These are phyloP conservation scores for Saksenaea vasiformis DNA, from an alignment of 371 early-diverging fungal genomes.

Conservation along the genomic window DNA sequence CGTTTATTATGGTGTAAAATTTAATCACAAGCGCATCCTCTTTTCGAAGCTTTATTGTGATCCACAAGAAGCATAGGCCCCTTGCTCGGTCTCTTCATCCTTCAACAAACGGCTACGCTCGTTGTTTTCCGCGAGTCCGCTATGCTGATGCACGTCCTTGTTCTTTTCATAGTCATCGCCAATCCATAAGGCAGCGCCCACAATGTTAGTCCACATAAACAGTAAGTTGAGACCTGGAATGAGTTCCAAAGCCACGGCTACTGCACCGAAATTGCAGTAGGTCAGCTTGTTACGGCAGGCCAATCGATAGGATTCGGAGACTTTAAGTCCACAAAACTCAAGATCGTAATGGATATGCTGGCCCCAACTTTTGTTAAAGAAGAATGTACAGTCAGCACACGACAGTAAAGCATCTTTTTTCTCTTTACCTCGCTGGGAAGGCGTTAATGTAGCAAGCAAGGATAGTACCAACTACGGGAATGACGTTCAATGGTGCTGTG, in stretches of 20 bases:
- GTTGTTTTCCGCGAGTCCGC: not conserved
- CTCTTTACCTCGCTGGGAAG: slow-evolving; percentile 33
- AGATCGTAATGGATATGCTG: slow-evolving; percentile 48
- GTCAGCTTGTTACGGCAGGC: slow-evolving; percentile 26
- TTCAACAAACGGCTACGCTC: not conserved
- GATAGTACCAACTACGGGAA: slow-evolving; percentile 50
- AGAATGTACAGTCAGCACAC: not conserved
- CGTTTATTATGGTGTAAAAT: no score
- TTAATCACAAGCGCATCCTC: no score
- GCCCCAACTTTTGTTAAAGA: slow-evolving; percentile 27
- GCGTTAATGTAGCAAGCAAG: slow-evolving; percentile 51
- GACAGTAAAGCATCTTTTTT: not conserved
- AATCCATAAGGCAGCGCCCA: slow-evolving; percentile 70
- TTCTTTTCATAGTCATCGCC: slow-evolving; percentile 42
- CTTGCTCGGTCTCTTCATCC: not conserved
- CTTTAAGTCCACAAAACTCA: slow-evolving; percentile 40
- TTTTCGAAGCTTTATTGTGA: no score
- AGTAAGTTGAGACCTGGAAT: slow-evolving; percentile 62
- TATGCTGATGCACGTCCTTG: not conserved
- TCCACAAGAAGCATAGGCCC: not conserved
- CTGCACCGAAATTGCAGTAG: slow-evolving; percentile 53
- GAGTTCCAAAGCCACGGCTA: slow-evolving; percentile 56
- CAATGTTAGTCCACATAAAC: slow-evolving; percentile 68
- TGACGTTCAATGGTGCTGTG: slow-evolving; percentile 50
- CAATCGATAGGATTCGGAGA: slow-evolving; percentile 27